Conservation (phyloP, 192 early-diverging fungal genomes). For the Entophlyctis luteolus region DNA sequence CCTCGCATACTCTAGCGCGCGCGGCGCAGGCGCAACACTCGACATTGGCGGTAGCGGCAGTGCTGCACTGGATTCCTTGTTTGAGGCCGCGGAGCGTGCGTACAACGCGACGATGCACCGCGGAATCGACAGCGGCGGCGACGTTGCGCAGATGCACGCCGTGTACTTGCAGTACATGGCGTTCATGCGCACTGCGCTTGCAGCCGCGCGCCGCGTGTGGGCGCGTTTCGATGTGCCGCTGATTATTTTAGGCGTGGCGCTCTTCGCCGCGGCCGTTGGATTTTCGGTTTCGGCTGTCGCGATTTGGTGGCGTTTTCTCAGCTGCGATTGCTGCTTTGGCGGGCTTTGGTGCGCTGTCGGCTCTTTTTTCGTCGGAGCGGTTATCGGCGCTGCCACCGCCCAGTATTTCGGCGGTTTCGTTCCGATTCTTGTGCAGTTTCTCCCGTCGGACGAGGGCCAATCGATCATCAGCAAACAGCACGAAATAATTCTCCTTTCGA, state of each 20-base stretch:
- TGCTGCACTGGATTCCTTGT: conserved; percentile 32
- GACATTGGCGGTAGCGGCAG: no score
- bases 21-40: conserved; percentile 56
- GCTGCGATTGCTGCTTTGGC: not conserved
- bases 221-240: conserved; percentile 82
- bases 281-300: conserved; percentile 2
- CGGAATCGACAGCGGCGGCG: not conserved
- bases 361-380: not conserved
- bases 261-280: conserved; percentile 23
- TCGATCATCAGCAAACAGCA: conserved; percentile 24
- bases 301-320: conserved; percentile 2
- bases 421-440: not conserved
- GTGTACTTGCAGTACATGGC: conserved; percentile 39
- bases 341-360: no score
- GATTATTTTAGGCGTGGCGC: conserved; percentile 71
- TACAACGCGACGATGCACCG: not conserved
- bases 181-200: conserved; percentile 63
- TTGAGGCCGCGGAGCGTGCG: conserved; percentile 31
- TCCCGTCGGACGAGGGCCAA: conserved; percentile 21
- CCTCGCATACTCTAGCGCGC: conserved; percentile 48
- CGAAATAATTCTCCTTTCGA: conserved; percentile 32
- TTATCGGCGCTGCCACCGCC: conserved; percentile 7
- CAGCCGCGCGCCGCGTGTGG: conserved; percentile 79
- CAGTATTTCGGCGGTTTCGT: no score
- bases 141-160: not conserved